Percentiles rank a stretch among this genome's conserved stretches.
phyloP scores from a whole-genome alignment of 208 protist species.

The Blechomonas ayalai region DNA sequence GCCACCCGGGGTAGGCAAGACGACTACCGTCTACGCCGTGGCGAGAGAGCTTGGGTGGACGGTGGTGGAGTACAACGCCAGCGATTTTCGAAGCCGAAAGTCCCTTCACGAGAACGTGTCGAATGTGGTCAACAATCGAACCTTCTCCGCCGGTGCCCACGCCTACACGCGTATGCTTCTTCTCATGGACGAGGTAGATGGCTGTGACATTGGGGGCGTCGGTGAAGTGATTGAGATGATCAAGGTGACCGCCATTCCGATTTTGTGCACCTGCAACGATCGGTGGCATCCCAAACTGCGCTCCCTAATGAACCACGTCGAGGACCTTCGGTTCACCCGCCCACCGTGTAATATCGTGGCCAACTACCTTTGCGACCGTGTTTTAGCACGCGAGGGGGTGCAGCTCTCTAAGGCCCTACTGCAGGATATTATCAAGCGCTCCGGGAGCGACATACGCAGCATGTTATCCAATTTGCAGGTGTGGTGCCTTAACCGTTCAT shows the following conservation, averaged over 20 bases:
- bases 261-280: conserved; percentile 99
- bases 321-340: conserved; percentile 92
- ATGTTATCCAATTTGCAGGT: conserved; percentile 96
- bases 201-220: conserved; percentile 98
- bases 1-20: conserved; percentile 99
- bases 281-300: conserved; percentile 90
- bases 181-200: conserved; percentile 99
- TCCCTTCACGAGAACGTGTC: conserved; percentile 77
- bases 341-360: conserved; percentile 85
- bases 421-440: conserved; percentile 83
- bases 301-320: conserved; percentile 92
- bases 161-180: conserved; percentile 80
- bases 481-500: conserved; percentile 54
- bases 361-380: conserved; percentile 79
- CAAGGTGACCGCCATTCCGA: conserved; percentile 89
- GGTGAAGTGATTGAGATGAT: conserved; percentile 95
- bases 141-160: conserved; percentile 44
- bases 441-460: conserved; percentile 94
- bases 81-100: conserved; percentile 95
- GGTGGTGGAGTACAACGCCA: conserved; percentile 98
- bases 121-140: conserved; percentile 64
- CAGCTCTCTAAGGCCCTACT: conserved; percentile 79
- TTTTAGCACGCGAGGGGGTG: conserved; percentile 88
- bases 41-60: conserved; percentile 78
- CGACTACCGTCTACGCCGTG: conserved; percentile 93